Conservation (phyloP, 2,329 filamentous ascomycete genomes). For the Sphaerulina populicola region DNA sequence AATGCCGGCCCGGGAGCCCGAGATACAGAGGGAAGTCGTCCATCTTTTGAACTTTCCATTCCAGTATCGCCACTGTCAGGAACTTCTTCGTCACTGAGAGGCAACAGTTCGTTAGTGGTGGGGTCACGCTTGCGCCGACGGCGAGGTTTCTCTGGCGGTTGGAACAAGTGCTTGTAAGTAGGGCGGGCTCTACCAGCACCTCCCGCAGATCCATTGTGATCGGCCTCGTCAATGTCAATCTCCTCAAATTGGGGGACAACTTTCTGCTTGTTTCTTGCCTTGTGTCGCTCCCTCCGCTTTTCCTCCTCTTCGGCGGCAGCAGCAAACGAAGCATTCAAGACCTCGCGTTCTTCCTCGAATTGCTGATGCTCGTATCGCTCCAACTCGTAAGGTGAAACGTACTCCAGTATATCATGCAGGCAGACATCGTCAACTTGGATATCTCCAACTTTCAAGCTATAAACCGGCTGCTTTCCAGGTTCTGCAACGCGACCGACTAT, state of each 20-base stretch:
- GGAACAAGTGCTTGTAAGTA: slow-evolving; percentile 28
- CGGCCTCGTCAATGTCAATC: slow-evolving; percentile 6
- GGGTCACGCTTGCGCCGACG: slow-evolving; percentile 27
- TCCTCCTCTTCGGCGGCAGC: slow-evolving; percentile 22
- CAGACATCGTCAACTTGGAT: slow-evolving; percentile 23
- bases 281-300: slow-evolving; percentile 9
- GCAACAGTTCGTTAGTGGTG: slow-evolving; percentile 26
- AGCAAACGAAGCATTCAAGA: slow-evolving; percentile 16
- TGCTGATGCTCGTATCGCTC: slow-evolving; percentile 30
- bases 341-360: slow-evolving; percentile 27
- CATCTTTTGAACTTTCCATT: slow-evolving; percentile 12
- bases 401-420: slow-evolving; percentile 29
- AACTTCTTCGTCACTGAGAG: slow-evolving; percentile 24
- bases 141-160: slow-evolving; percentile 11
- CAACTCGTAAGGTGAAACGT: slow-evolving; percentile 30
- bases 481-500: slow-evolving; percentile 26
- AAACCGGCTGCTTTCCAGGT: slow-evolving; percentile 14
- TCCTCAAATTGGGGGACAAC: slow-evolving; percentile 17
- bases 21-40: not conserved
- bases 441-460: slow-evolving; percentile 27
- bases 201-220: slow-evolving; percentile 13
- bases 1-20: not conserved
- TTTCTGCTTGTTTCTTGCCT: slow-evolving; percentile 18
- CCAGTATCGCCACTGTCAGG: not conserved
- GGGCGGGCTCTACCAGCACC: slow-evolving; percentile 28